phyloP scores from a whole-genome alignment of 2,329 filamentous ascomycete genomes.

The Esteya vermicola region DNA sequence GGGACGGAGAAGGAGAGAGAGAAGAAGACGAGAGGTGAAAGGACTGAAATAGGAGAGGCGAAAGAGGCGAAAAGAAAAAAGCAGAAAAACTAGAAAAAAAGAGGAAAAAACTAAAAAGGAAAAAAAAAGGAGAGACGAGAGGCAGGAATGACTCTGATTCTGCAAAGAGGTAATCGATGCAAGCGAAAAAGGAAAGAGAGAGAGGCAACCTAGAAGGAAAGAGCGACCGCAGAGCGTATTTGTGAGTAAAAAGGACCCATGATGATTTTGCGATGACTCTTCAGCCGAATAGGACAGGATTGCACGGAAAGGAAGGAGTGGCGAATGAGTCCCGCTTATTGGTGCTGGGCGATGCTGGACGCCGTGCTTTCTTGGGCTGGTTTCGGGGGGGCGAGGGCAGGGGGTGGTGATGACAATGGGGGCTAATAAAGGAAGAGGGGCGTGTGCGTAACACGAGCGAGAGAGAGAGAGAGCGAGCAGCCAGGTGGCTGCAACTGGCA shows the following conservation, averaged over 20 bases:
- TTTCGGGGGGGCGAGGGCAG: constrained; percentile 7
- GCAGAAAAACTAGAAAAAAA: constrained; percentile 1
- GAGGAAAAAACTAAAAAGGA: not conserved
- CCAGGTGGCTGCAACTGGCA: constrained; percentile 21
- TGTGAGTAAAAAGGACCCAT: constrained; percentile 11
- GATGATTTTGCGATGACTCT: constrained; percentile 12
- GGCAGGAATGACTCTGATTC: constrained; percentile 8
- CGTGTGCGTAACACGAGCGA: constrained; percentile 4
- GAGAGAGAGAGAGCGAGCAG: too few relatives aligned
- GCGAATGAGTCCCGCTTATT: constrained; percentile 8
- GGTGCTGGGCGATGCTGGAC: constrained; percentile 7
- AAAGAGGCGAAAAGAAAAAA: not conserved
- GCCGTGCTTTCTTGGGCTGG: not conserved
- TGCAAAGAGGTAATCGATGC: not conserved
- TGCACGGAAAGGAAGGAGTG: constrained; percentile 6
- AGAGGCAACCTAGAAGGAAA: constrained; percentile 5
- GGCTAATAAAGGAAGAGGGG: not conserved
- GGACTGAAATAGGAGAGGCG: not conserved
- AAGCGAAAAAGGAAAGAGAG: constrained; percentile 2
- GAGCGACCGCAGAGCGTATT: constrained; percentile 7
- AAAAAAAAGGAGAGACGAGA: not conserved
- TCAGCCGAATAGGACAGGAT: constrained; percentile 2
- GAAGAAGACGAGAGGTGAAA: not conserved
- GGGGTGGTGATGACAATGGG: constrained; percentile 9
- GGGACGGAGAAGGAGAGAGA: constrained; percentile 1